Evolutionary conservation across 768 basidiomycete species (phyloP).

Genomic region (Paxillus ammoniavirescens): DNA sequence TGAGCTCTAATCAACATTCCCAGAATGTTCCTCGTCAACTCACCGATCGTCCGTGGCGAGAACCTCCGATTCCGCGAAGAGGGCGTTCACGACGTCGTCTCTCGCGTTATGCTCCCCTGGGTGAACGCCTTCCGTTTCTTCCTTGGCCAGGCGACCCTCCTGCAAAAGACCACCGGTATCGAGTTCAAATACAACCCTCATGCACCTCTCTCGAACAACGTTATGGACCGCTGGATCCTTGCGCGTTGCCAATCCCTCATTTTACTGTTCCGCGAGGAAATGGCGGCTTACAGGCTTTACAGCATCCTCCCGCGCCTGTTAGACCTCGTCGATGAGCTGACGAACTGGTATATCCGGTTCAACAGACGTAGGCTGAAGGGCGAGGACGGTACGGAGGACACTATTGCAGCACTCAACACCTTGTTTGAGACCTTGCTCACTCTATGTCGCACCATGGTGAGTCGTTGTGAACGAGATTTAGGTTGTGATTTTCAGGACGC

Average conservation of each 20-base stretch:
- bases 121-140: constrained; percentile 99
- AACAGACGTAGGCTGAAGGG: constrained; percentile 96
- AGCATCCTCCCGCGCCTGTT: constrained; percentile 95
- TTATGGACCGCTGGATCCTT: constrained; percentile 99
- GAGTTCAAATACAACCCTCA: constrained; percentile 89
- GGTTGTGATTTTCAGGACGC: not conserved
- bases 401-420: constrained; percentile 85
- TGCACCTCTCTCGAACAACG: constrained; percentile 79
- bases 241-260: constrained; percentile 98
- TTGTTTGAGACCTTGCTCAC: constrained; percentile 95
- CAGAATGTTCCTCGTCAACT: constrained; percentile 98
- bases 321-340: constrained; percentile 91
- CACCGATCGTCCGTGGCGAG: constrained; percentile 96
- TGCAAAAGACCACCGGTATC: constrained; percentile 75
- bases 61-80: constrained; percentile 98
- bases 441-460: constrained; percentile 91
- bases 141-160: constrained; percentile 86
- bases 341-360: constrained; percentile 99
- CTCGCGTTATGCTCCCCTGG: constrained; percentile 96
- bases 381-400: constrained; percentile 88
- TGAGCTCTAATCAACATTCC: not conserved
- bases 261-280: constrained; percentile 86
- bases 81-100: constrained; percentile 94
- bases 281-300: constrained; percentile 96
- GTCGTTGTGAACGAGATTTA: constrained; percentile 17